These are phyloP conservation scores for Endocladia muricata DNA, from an alignment of 31 red algal species.

Conservation along the genomic window DNA sequence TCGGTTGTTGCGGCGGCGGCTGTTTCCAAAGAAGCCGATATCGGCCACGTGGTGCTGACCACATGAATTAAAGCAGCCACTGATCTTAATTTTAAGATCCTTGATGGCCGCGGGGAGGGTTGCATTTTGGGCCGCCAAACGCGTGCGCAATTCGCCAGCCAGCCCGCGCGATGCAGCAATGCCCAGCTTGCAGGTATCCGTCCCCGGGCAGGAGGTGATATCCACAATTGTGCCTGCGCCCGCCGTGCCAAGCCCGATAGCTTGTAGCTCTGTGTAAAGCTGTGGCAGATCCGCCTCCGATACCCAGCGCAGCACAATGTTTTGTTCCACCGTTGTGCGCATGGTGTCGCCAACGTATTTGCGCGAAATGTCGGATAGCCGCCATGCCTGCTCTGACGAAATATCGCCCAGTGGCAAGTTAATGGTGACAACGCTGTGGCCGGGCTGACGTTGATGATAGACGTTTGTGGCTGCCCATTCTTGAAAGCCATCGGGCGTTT, in stretches of 20 bases:
- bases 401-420: not conserved
- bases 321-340: not conserved
- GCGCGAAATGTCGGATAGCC: not conserved
- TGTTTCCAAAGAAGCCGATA: no score
- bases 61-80: no score
- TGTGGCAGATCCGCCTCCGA: not conserved
- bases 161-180: no score
- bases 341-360: not conserved
- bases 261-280: not conserved
- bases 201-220: not conserved
- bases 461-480: not conserved
- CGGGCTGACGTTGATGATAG: not conserved
- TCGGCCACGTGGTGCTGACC: no score
- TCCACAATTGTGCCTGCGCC: not conserved
- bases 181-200: not conserved
- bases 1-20: no score
- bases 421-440: not conserved
- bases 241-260: not conserved
- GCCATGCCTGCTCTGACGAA: not conserved
- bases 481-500: not conserved
- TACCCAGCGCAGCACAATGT: not conserved
- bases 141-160: no score
- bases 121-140: no score
- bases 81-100: no score
- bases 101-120: no score